phyloP scores from a whole-genome alignment of 768 basidiomycete species.

The Porphyrellus cyaneotinctus region DNA sequence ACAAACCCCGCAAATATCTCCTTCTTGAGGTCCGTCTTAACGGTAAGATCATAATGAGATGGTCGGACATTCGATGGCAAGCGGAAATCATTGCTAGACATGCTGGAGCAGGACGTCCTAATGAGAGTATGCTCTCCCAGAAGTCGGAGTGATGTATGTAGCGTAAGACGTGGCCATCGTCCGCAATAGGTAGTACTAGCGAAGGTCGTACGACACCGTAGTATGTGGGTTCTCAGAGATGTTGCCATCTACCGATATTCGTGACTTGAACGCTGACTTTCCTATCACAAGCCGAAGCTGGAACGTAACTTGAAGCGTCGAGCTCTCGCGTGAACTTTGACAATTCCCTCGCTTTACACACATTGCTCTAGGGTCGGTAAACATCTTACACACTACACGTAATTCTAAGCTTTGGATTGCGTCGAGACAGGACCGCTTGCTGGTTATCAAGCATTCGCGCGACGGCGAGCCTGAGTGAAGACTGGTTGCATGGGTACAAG shows the following conservation, averaged over 20 bases:
- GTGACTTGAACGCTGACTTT: background rate
- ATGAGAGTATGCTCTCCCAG: background rate
- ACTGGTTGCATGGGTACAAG: constrained; percentile 35
- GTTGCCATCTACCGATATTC: background rate
- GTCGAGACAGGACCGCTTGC: background rate
- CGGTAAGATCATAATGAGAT: constrained; percentile 71
- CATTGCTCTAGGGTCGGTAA: no score
- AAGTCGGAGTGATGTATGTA: background rate
- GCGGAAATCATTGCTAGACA: constrained; percentile 34
- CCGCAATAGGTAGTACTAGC: background rate
- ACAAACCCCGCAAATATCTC: constrained; percentile 74
- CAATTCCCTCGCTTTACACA: no score
- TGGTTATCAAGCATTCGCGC: constrained; percentile 4
- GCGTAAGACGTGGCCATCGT: background rate
- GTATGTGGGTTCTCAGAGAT: constrained; percentile 1
- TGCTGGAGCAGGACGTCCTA: constrained; percentile 9
- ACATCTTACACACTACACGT: background rate
- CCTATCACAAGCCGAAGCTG: background rate
- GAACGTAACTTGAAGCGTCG: background rate
- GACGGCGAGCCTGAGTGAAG: constrained; percentile 7
- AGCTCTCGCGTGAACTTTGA: no score
- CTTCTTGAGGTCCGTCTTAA: constrained; percentile 80
- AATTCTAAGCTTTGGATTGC: background rate
- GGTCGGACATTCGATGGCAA: constrained; percentile 67
- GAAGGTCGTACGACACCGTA: background rate